Conservation (phyloP, 345 rosid species). For the Hirschfeldia incana region DNA sequence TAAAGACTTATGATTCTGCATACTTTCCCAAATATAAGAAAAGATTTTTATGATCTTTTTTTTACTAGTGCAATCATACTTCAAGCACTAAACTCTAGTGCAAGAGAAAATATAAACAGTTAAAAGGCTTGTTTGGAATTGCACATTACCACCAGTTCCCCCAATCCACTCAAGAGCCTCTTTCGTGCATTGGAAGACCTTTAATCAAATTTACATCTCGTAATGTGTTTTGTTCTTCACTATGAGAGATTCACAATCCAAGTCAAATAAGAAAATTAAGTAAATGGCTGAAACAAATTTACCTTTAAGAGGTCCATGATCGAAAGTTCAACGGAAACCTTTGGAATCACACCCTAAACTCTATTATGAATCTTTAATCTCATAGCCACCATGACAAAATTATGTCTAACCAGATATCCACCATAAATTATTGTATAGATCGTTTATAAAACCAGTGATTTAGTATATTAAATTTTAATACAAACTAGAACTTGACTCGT, state of each 20-base stretch:
- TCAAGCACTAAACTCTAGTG: conserved; percentile 31
- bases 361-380: neutral
- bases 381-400: neutral
- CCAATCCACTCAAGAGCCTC: conserved; percentile 22
- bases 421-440: neutral
- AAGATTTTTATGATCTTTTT: neutral
- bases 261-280: neutral
- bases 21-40: conserved; percentile 3
- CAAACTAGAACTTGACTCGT: neutral
- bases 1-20: neutral
- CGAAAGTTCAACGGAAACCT: neutral
- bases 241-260: conserved; percentile 20
- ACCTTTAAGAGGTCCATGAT: neutral
- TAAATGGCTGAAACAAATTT: neutral
- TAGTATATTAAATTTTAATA: neutral
- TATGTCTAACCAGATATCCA: neutral
- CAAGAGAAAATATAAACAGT: conserved; percentile 25
- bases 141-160: conserved; percentile 21
- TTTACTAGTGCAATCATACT: conserved; percentile 28
- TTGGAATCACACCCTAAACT: neutral
- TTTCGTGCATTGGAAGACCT: conserved; percentile 29
- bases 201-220: conserved; percentile 19
- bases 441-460: neutral
- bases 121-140: conserved; percentile 16
- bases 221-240: conserved; percentile 19